A percentile compares a stretch with the other conserved stretches of the same genome.
Conservation (phyloP, 1,284 basidiomycete genomes). For the Rhodotorula sp. region DNA sequence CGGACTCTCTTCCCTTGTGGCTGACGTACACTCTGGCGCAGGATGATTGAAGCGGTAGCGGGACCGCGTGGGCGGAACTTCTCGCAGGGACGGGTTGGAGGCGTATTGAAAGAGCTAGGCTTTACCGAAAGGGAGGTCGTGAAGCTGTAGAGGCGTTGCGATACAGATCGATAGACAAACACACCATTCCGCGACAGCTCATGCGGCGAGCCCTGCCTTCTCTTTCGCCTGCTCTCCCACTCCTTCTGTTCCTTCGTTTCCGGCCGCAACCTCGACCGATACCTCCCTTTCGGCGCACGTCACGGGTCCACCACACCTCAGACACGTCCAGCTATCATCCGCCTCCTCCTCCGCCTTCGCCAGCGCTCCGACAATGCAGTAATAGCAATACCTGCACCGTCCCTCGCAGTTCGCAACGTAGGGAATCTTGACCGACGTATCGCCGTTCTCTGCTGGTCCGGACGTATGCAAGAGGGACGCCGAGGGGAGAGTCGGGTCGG, state of each 20-base stretch:
- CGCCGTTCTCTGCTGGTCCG: not conserved
- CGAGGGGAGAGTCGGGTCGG: slow-evolving; percentile 24
- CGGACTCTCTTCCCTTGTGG: not conserved
- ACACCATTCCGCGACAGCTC: not conserved
- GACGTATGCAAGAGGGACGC: slow-evolving; percentile 4
- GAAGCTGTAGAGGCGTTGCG: slow-evolving; percentile 57
- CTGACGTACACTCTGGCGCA: slow-evolving; percentile 42
- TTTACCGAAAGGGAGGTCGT: slow-evolving; percentile 62
- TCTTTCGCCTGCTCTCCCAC: slow-evolving; percentile 1
- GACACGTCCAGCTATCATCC: slow-evolving; percentile 36
- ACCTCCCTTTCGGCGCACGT: slow-evolving; percentile 20
- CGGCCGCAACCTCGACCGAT: not conserved
- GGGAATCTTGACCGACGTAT: slow-evolving; percentile 38
- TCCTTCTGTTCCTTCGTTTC: not conserved
- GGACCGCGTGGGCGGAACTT: slow-evolving; percentile 71
- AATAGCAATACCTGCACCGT: slow-evolving; percentile 43
- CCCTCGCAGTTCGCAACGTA: slow-evolving; percentile 40
- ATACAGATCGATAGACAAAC: not conserved
- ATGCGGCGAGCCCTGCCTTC: not conserved
- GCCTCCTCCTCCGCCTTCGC: slow-evolving; percentile 32
- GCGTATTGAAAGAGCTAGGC: slow-evolving; percentile 65
- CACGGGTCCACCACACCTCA: slow-evolving; percentile 37
- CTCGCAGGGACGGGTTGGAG: slow-evolving; percentile 68
- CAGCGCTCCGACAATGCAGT: slow-evolving; percentile 40
- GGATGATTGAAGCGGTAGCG: slow-evolving; percentile 70